A percentile compares a stretch with the other conserved stretches of the same genome.
Conservation (phyloP, 345 rosid genomes). For the Bruguiera sexangula region DNA sequence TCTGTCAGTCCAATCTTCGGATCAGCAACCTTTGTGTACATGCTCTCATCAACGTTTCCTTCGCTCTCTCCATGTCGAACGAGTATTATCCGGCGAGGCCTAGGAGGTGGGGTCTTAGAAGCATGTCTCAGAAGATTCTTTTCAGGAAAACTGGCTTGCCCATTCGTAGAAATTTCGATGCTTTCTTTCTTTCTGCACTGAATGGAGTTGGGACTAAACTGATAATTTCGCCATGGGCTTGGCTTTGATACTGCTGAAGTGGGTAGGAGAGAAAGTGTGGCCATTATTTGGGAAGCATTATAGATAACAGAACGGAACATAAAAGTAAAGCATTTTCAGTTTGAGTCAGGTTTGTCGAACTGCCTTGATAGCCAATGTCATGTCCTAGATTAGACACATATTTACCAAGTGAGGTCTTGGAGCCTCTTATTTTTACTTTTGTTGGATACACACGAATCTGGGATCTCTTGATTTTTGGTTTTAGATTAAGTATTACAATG, state of each 20-base stretch:
- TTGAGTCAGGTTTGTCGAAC: background rate
- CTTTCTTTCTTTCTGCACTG: conserved; percentile 21
- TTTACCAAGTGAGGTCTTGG: no score
- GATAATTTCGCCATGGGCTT: conserved; percentile 2
- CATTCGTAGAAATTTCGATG: conserved; percentile 25
- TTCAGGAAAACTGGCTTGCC: conserved; percentile 22
- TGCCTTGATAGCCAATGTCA: background rate
- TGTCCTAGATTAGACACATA: background rate
- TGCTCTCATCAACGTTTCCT: conserved; percentile 56
- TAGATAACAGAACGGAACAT: background rate
- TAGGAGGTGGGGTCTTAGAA: conserved; percentile 21
- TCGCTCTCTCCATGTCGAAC: conserved; percentile 60
- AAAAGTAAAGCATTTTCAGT: background rate
- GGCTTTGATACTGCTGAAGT: conserved; percentile 13
- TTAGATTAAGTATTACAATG: no score
- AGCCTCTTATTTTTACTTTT: no score
- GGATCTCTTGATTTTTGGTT: no score
- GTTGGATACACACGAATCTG: no score
- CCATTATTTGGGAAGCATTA: conserved; percentile 20
- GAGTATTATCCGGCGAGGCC: conserved; percentile 59
- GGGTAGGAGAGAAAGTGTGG: conserved; percentile 21
- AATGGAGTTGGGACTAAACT: background rate
- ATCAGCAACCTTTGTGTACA: conserved; percentile 49
- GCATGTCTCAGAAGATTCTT: conserved; percentile 6
- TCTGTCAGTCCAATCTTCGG: conserved; percentile 49